Conservation (phyloP, 768 basidiomycete genomes). For the Candolleomyces eurysporus region DNA sequence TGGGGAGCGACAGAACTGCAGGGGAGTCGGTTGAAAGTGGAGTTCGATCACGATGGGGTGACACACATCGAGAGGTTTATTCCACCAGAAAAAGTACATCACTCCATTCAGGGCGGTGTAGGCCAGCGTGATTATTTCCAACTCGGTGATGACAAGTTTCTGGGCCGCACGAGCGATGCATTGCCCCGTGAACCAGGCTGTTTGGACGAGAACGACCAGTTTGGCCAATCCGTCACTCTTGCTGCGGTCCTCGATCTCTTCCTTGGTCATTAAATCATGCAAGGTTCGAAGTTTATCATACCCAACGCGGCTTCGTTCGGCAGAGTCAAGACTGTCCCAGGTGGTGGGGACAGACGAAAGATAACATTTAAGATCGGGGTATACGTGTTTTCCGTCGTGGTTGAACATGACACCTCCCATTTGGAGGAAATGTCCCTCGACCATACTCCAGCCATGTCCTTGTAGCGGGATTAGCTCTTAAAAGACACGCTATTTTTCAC, state of each 20-base stretch:
- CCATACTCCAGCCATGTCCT: neutral
- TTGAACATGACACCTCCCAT: conserved; percentile 27
- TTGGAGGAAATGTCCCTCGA: conserved; percentile 23
- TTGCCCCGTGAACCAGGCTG: conserved; percentile 8
- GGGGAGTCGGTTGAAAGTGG: no score
- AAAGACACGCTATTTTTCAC: neutral
- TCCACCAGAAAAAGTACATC: conserved; percentile 2
- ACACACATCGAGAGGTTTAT: no score
- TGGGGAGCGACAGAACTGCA: no score
- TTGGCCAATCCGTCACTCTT: conserved; percentile 15
- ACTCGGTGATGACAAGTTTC: conserved; percentile 13
- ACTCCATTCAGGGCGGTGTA: conserved; percentile 13
- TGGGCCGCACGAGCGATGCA: conserved; percentile 9
- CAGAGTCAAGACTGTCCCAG: no score
- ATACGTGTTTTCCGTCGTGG: neutral
- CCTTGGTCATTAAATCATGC: neutral
- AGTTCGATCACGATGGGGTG: no score
- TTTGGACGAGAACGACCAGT: neutral
- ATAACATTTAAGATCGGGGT: neutral
- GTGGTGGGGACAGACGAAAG: no score
- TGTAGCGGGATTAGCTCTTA: neutral
- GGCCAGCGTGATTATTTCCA: conserved; percentile 17
- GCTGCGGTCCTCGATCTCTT: conserved; percentile 15
- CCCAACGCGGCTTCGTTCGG: no score
- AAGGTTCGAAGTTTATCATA: no score